Evolutionary conservation across 495 filamentous ascomycete genomes (phyloP).

Genomic region (Corynascus novoguineensis): DNA sequence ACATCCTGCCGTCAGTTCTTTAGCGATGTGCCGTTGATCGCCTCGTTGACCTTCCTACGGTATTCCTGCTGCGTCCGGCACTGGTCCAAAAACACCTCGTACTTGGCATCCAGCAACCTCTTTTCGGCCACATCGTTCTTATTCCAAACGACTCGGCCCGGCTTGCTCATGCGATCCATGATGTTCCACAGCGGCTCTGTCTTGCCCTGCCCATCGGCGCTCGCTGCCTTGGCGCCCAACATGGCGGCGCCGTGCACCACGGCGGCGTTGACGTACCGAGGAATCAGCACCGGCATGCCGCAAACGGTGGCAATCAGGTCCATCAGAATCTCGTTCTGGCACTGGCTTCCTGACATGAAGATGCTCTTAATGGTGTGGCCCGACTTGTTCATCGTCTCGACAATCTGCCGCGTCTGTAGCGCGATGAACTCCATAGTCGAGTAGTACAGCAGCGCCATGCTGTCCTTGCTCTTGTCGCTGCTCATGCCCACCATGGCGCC

Average conservation of each 20-base stretch:
- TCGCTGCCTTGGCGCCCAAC: constrained; percentile 93
- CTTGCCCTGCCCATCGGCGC: constrained; percentile 63
- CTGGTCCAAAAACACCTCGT: constrained; percentile 75
- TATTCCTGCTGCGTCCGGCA: constrained; percentile 71
- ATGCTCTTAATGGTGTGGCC: constrained; percentile 84
- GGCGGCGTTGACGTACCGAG: constrained; percentile 88
- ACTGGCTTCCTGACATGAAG: constrained; percentile 97
- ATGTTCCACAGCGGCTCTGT: constrained; percentile 89
- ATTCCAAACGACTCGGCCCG: constrained; percentile 75
- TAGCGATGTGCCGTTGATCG: constrained; percentile 42
- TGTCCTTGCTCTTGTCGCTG: constrained; percentile 76
- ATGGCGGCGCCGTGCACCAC: constrained; percentile 96
- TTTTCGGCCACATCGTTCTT: constrained; percentile 63
- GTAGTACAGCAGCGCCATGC: constrained; percentile 87
- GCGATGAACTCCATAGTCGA: constrained; percentile 95
- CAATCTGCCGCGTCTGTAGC: constrained; percentile 89
- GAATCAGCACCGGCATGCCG: constrained; percentile 85
- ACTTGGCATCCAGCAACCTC: constrained; percentile 77
- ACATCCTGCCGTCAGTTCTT: background rate
- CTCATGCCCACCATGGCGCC: constrained; percentile 81
- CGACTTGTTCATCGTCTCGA: constrained; percentile 81
- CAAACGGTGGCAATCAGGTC: constrained; percentile 84
- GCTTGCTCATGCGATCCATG: constrained; percentile 96
- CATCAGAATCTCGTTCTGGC: constrained; percentile 91
- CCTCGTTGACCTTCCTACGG: constrained; percentile 60